Base-by-base conservation (phyloP, 768 basidiomycete genomes). In the Infundibulicybe gibba region DNA sequence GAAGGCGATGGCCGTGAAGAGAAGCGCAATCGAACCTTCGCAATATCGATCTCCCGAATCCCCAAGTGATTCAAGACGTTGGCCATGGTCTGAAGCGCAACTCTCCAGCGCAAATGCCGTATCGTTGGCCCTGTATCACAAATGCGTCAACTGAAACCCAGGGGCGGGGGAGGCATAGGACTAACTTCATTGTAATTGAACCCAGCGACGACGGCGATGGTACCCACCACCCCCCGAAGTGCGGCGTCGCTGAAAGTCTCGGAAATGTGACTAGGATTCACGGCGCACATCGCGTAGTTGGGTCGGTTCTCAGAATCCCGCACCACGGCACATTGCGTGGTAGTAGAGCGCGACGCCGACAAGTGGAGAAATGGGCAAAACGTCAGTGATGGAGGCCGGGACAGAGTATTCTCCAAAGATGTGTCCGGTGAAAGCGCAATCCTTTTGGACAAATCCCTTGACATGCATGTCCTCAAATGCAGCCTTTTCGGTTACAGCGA, bases 81-180 rank as follows among this genome's bases (percentile, higher is more conserved):
- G n/a, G n/a, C n/a, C 74, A 98, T 78, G 0, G 93, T 90, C 54
- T 97, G 93, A 32, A 98, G 73, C 1, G 91, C 90, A 98, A 82
- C 64, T 98, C 95, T 66, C 97, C 97, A 38, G 97, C 97, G 57
- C 93, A 97, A 52, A 99, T n/a, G n/a, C n/a, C 97, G 64, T 98
- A 98, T 90, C 98, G 97, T 80, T 97, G 94, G 52, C 95, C 95
- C 87, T 97, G 68, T n/a, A n/a, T n/a, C n/a, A n/a, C n/a, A 46
- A 37, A 32, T 14, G 13, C 30, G 34, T 19, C 30, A 37, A 47
- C 33, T 54, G 42, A 49, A 39, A 51, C 15, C 35, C 15, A 43
- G 16, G 32, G 35, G 33, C 31, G 16, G 6, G 15, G 39, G 35
- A 17, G n/a, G 32, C 25, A 3, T 39, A 32, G 5, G 16, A 60